Base-by-base conservation (phyloP, 306 rosid genomes). In the Echinosophora koreensis region DNA sequence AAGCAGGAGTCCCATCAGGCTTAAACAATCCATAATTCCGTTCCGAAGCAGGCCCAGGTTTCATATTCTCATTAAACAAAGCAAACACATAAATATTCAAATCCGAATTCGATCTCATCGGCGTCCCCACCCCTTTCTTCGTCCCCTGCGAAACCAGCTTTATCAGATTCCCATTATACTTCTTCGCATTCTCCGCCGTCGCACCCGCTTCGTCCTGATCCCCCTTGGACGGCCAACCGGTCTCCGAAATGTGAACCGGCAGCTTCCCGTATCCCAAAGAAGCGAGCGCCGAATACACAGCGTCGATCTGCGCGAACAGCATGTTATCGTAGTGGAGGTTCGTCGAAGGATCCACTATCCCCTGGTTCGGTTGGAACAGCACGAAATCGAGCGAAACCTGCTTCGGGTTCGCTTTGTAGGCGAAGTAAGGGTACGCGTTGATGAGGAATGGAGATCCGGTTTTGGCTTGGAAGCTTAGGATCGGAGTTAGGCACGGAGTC, bases 191-290 rank as follows among this genome's bases (percentile, higher is more conserved):
- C 5, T 96, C 99, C 0, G 75, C 74, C 13, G 87, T 86, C 0
- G 98, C 98, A 22, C 99, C 99, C 3, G 86, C 86, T 67, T 96
- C 99, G 64, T 96, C 90, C 0, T 57, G 80, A 42, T 96, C 99
- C n/a, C 99, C 98, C 5, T 86, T 96, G 0, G 99, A 96, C 1
- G 99, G 99, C 99, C 99, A 96, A 3, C 99, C 99, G 0, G 99
- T 96, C 76, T 96, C 99, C 0, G 99, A 96, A 3, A 96, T 92
- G 51, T 96, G 98, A n/a, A 96, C 96, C 2, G 93, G 82, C 0
- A 92, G 79, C 44, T 92, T 92, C 55, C 79, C 86, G 74, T 73
- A 96, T 1, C 97, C 99, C 5, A 89, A 15, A 0, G 87, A 34
- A 0, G 52, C 86, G 0, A 96, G 76, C 3, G 97, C 99, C 0